Conservation (phyloP, 2,329 filamentous ascomycete species). For the Fusarium compactum region DNA sequence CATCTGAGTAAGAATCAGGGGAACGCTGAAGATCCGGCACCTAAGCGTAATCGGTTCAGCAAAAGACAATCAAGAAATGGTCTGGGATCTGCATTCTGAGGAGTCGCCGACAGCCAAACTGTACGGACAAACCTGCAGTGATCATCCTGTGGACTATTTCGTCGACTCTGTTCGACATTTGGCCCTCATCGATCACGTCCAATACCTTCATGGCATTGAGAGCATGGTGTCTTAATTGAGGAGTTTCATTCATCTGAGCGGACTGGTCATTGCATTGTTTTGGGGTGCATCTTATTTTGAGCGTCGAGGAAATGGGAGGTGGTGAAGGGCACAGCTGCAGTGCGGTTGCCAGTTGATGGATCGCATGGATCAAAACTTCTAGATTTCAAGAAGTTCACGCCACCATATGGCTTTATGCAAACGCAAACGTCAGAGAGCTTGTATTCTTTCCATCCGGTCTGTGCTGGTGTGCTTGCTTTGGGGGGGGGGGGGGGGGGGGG, state of each 20-base stretch:
- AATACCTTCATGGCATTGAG: slow-evolving; percentile 49
- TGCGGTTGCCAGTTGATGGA: slow-evolving; percentile 7
- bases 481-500: background rate
- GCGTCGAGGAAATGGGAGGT: slow-evolving; percentile 27
- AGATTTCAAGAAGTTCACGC: slow-evolving; percentile 3
- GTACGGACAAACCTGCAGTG: slow-evolving; percentile 23
- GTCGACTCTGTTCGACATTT: slow-evolving; percentile 39
- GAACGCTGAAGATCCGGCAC: slow-evolving; percentile 63
- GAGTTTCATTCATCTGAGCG: slow-evolving; percentile 46
- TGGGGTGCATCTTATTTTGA: slow-evolving; percentile 42
- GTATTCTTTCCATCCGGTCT: background rate
- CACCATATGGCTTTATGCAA: background rate
- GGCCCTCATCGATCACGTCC: slow-evolving; percentile 42
- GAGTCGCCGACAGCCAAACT: slow-evolving; percentile 9
- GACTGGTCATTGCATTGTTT: slow-evolving; percentile 43
- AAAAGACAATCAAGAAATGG: slow-evolving; percentile 95
- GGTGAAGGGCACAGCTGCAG: slow-evolving; percentile 8
- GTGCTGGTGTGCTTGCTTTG: background rate
- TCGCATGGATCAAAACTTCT: slow-evolving; percentile 15
- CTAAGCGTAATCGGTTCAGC: slow-evolving; percentile 80
- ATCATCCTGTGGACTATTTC: slow-evolving; percentile 15
- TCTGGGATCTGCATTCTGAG: slow-evolving; percentile 86
- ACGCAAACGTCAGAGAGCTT: background rate
- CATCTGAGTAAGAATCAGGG: slow-evolving; percentile 71
- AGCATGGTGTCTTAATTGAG: slow-evolving; percentile 51